A percentile compares a stretch with the other conserved stretches of the same genome.
phyloP scores from a whole-genome alignment of 441 rosid species.

The Mallotus repandus region DNA sequence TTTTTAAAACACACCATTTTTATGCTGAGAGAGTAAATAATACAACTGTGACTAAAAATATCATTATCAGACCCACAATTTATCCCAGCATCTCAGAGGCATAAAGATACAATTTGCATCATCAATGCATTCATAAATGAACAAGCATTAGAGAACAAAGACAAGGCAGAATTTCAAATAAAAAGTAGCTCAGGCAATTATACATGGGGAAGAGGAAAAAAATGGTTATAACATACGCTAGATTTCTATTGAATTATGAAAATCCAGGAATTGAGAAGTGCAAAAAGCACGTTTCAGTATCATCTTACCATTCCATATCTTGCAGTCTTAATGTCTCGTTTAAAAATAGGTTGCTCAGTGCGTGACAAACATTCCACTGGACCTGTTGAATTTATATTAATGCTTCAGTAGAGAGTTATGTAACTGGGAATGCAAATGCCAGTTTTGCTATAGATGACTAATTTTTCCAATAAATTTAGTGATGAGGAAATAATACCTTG shows the following conservation, averaged over 20 bases:
- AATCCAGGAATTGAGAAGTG: slow-evolving; percentile 4
- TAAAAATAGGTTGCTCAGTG: slow-evolving; percentile 78
- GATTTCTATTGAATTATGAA: background rate
- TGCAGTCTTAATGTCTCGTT: slow-evolving; percentile 72
- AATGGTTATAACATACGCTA: slow-evolving; percentile 2
- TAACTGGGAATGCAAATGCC: slow-evolving; percentile 7
- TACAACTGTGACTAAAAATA: background rate
- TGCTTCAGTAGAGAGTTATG: slow-evolving; percentile 23
- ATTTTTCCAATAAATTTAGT: background rate
- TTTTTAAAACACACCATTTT: background rate
- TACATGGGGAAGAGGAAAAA: background rate
- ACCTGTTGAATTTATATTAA: slow-evolving; percentile 53
- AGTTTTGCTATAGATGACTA: background rate
- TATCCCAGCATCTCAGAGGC: background rate
- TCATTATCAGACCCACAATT: background rate
- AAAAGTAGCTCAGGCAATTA: background rate
- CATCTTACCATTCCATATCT: slow-evolving; percentile 78
- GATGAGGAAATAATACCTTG: slow-evolving; percentile 52
- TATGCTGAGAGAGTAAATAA: background rate
- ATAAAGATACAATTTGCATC: background rate
- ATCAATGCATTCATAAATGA: background rate
- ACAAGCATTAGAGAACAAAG: background rate
- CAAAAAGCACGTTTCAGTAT: slow-evolving; percentile 4
- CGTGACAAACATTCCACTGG: slow-evolving; percentile 96
- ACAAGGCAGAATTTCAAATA: background rate